These are phyloP conservation scores for Claviceps digitariae DNA, from an alignment of 2,329 filamentous ascomycete species.

Conservation along the genomic window DNA sequence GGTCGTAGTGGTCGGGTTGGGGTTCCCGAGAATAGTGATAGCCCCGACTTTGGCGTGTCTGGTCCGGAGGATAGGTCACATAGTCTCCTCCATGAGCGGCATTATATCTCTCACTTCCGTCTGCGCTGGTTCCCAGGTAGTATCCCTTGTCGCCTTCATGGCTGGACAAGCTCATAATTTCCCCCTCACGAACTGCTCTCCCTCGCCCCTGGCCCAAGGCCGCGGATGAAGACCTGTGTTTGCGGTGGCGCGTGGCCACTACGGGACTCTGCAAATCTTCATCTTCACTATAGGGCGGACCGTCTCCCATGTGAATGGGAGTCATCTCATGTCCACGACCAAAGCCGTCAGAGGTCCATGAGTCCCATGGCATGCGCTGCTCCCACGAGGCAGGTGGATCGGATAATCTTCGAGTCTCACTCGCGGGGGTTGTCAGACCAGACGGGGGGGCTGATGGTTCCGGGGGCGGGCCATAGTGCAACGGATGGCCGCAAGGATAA, in stretches of 20 bases:
- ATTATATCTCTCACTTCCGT: slow-evolving; percentile 64
- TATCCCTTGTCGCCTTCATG: slow-evolving; percentile 51
- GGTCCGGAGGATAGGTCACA: slow-evolving; percentile 60
- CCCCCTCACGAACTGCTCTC: slow-evolving; percentile 32
- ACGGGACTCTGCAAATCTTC: slow-evolving; percentile 90
- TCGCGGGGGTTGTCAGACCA: slow-evolving; percentile 70
- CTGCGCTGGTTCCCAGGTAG: slow-evolving; percentile 51
- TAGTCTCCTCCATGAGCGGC: slow-evolving; percentile 57
- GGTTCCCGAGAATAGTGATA: slow-evolving; percentile 29
- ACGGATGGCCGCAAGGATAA: slow-evolving; percentile 66
- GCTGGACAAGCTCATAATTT: slow-evolving; percentile 32
- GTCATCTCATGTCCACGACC: slow-evolving; percentile 59
- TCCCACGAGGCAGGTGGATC: slow-evolving; percentile 72
- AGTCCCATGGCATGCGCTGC: slow-evolving; percentile 46
- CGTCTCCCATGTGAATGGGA: slow-evolving; percentile 73
- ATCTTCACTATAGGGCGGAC: slow-evolving; percentile 88
- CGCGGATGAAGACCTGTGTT: slow-evolving; percentile 59
- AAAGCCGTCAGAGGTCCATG: slow-evolving; percentile 38
- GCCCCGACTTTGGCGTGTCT: slow-evolving; percentile 42
- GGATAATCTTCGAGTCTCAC: slow-evolving; percentile 67
- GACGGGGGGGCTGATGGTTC: slow-evolving; percentile 59
- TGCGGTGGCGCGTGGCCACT: slow-evolving; percentile 71
- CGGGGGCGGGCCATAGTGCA: slow-evolving; percentile 88
- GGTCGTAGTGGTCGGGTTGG: slow-evolving; percentile 40
- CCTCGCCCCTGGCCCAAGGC: slow-evolving; percentile 29